Evolutionary conservation across 345 rosid genomes (phyloP).

Genomic region (Moringa oleifera): DNA sequence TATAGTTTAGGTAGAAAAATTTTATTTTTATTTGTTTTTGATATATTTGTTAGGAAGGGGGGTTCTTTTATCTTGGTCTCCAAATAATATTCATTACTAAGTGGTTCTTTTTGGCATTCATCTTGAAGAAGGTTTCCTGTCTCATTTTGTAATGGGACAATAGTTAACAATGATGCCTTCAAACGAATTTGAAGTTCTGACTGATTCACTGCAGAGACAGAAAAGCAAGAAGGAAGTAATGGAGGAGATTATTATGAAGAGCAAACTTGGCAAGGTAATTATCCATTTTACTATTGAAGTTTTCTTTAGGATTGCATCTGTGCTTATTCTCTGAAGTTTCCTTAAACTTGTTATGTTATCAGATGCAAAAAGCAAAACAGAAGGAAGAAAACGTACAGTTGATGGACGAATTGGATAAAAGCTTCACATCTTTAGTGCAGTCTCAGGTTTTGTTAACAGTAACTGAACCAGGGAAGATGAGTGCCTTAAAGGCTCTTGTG

Average conservation of each 20-base stretch:
- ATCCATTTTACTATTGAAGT: constrained; percentile 8
- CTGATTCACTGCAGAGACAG: constrained; percentile 48
- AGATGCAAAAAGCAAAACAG: constrained; percentile 87
- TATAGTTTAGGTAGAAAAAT: no score
- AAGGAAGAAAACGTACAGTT: constrained; percentile 78
- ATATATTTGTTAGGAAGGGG: no score
- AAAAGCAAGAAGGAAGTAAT: constrained; percentile 85
- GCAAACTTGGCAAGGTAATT: constrained; percentile 86
- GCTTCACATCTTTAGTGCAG: constrained; percentile 54
- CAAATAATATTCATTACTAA: no score
- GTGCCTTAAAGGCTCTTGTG: constrained; percentile 52
- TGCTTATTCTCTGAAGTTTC: no score
- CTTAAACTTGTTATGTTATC: constrained; percentile 9
- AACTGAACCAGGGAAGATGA: constrained; percentile 62
- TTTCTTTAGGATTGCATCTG: constrained; percentile 5
- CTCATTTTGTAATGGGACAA: background rate
- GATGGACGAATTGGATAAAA: constrained; percentile 76
- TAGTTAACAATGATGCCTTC: background rate
- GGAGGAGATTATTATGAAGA: constrained; percentile 90
- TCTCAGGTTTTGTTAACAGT: constrained; percentile 51
- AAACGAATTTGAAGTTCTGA: constrained; percentile 7
- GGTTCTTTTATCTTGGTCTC: no score
- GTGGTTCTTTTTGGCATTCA: no score
- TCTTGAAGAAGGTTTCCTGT: background rate
- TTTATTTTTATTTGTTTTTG: no score